Conservation (phyloP, 1,284 basidiomycete genomes). For the Golubevia pallescens region DNA sequence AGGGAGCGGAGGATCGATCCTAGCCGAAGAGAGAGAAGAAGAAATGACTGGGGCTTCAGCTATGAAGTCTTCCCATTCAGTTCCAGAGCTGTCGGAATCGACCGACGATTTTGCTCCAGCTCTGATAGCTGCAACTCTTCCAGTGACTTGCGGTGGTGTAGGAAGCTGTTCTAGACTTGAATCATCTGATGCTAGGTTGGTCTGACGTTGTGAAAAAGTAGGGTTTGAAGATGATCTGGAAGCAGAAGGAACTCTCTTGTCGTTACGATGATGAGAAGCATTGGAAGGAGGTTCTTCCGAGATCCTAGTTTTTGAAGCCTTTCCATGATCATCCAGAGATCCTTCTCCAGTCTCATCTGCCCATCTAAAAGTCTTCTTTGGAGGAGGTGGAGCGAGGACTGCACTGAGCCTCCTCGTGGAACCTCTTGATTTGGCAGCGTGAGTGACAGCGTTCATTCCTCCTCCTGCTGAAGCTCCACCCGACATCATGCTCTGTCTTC, state of each 20-base stretch:
- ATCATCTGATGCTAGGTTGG: neutral
- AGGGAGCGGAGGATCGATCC: too few species aligned
- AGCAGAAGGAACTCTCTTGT: too few species aligned
- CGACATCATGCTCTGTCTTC: constrained; percentile 2
- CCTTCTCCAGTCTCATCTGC: constrained; percentile 85
- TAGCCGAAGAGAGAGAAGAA: neutral
- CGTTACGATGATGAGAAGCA: too few species aligned
- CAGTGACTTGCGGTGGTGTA: neutral
- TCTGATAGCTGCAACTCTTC: neutral
- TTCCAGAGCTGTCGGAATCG: neutral
- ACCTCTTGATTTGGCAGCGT: constrained; percentile 9
- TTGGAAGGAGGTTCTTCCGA: too few species aligned
- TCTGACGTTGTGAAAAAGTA: too few species aligned
- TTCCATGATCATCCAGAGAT: constrained; percentile 75
- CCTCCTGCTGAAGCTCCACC: neutral
- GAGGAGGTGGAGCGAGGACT: constrained; percentile 13
- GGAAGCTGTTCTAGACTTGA: neutral
- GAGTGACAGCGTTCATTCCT: constrained; percentile 13
- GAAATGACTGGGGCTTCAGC: neutral
- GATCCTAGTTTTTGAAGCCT: too few species aligned
- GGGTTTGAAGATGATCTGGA: too few species aligned
- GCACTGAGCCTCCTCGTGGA: constrained; percentile 5
- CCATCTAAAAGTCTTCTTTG: constrained; percentile 84
- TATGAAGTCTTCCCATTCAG: neutral
- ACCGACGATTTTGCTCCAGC: neutral